Conservation (phyloP, 257 asterid species). For the Solanum clarkiae region DNA sequence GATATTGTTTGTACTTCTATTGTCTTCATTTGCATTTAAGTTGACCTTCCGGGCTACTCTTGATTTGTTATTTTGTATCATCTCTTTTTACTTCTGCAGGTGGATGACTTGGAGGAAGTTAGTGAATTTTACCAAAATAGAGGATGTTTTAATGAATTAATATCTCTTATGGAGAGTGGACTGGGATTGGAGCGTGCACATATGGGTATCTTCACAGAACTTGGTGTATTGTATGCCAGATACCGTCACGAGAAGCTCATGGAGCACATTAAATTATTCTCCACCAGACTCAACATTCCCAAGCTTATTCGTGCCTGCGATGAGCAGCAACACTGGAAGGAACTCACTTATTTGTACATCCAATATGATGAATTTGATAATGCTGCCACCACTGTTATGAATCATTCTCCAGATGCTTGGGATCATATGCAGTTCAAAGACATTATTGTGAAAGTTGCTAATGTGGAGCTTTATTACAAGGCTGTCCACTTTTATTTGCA, state of each 20-base stretch:
- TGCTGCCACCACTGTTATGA: constrained; percentile 99
- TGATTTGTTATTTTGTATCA: not conserved
- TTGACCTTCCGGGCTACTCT: not conserved
- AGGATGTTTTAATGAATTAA: constrained; percentile 96
- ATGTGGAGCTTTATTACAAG: constrained; percentile 95
- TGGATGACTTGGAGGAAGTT: constrained; percentile 98
- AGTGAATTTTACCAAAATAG: constrained; percentile 94
- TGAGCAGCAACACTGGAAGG: constrained; percentile 99
- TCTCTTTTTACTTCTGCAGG: constrained; percentile 27
- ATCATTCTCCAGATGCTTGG: constrained; percentile 99
- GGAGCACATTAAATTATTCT: constrained; percentile 95
- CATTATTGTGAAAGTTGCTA: constrained; percentile 91
- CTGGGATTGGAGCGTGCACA: constrained; percentile 99
- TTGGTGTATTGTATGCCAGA: constrained; percentile 97
- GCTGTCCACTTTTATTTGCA: constrained; percentile 99
- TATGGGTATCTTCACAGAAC: constrained; percentile 97
- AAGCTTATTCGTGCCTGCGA: constrained; percentile 98
- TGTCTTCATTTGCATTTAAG: not conserved
- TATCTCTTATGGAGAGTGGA: constrained; percentile 99
- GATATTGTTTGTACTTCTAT: not conserved
- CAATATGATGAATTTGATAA: constrained; percentile 98
- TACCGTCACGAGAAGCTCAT: constrained; percentile 97
- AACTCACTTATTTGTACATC: constrained; percentile 76
- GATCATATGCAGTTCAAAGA: constrained; percentile 99
- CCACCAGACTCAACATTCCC: constrained; percentile 94